Evolutionary conservation across 2,329 filamentous ascomycete genomes (phyloP).

Genomic region (Trichoderma sp.): DNA sequence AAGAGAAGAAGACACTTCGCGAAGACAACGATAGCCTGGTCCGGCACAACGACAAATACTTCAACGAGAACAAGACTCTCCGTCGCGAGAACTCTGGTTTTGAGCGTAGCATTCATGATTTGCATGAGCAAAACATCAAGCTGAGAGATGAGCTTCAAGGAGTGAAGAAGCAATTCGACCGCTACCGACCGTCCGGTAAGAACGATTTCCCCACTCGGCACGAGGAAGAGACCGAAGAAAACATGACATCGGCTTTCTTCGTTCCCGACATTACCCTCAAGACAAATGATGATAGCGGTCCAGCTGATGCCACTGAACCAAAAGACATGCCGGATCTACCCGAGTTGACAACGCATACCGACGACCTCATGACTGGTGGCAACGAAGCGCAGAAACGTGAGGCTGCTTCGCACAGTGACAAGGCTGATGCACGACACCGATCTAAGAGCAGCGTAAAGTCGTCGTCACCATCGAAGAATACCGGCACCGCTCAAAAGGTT

Average conservation of each 20-base stretch:
- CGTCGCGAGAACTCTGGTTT: constrained; percentile 51
- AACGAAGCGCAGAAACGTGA: constrained; percentile 38
- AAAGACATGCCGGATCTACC: constrained; percentile 35
- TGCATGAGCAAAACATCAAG: constrained; percentile 51
- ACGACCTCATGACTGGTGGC: constrained; percentile 33
- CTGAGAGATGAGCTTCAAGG: constrained; percentile 51
- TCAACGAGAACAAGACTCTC: constrained; percentile 54
- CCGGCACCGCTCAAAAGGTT: constrained; percentile 40
- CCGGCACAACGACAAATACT: constrained; percentile 58
- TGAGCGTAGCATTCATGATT: constrained; percentile 47
- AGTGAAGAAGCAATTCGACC: constrained; percentile 48
- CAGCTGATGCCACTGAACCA: constrained; percentile 37
- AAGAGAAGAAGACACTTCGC: constrained; percentile 49
- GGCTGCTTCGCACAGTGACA: constrained; percentile 35
- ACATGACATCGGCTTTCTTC: constrained; percentile 62
- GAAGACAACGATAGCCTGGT: constrained; percentile 56
- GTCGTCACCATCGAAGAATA: constrained; percentile 31
- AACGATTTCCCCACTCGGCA: constrained; percentile 40
- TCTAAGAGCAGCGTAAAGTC: constrained; percentile 35
- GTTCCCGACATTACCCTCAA: constrained; percentile 60
- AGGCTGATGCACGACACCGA: constrained; percentile 29
- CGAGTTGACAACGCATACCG: constrained; percentile 39
- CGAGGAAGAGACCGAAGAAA: constrained; percentile 48
- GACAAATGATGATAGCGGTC: constrained; percentile 41
- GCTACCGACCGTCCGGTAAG: constrained; percentile 43